Evolutionary conservation across 371 early-diverging fungal species (phyloP).

Genomic region (Mucor sp.): DNA sequence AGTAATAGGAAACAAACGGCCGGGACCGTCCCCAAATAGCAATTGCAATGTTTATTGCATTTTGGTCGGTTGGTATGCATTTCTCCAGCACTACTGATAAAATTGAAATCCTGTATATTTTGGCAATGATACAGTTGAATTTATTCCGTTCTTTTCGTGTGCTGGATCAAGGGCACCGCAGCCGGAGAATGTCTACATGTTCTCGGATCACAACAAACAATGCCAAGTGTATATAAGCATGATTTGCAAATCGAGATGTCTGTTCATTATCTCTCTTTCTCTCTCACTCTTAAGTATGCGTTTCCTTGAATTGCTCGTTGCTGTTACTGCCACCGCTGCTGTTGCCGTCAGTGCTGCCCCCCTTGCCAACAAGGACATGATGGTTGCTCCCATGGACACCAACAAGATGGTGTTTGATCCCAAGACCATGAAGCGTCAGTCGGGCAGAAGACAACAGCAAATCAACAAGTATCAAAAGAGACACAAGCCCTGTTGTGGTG

Average conservation of each 20-base stretch:
- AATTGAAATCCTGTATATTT: not conserved
- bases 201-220: not conserved
- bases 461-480: slow-evolving; percentile 1
- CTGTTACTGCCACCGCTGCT: not conserved
- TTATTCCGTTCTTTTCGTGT: not conserved
- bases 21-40: not conserved
- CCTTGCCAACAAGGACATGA: not conserved
- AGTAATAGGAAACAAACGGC: not conserved
- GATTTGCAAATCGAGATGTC: not conserved
- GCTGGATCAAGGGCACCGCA: not conserved
- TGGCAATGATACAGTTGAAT: not conserved
- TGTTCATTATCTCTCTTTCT: not conserved
- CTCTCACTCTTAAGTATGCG: not conserved
- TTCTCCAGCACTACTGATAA: not conserved
- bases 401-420: not conserved
- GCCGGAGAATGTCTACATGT: not conserved
- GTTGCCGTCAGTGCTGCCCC: not conserved
- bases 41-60: not conserved
- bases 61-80: not conserved
- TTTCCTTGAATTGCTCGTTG: not conserved
- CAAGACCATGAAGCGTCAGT: not conserved
- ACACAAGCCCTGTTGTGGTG: not conserved
- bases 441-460: not conserved
- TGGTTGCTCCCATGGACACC: not conserved
- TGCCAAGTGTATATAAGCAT: not conserved